phyloP scores from a whole-genome alignment of 805 yeast genomes.

The Ascoidea rubescens region DNA sequence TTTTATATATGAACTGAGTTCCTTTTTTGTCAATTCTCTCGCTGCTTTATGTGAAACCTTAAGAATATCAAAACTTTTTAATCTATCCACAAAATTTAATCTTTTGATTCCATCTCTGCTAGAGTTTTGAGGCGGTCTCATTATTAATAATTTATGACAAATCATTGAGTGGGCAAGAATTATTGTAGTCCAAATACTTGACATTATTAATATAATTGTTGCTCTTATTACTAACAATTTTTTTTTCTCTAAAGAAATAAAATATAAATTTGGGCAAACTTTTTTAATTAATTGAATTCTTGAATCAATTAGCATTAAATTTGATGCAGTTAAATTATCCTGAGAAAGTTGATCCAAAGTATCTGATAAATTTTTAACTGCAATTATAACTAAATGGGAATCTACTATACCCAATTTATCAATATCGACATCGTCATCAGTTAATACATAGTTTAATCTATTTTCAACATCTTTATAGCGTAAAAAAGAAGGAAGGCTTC shows the following conservation, averaged over 20 bases:
- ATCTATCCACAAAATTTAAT: not conserved
- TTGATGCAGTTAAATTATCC: constrained; percentile 15
- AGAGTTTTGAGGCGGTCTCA: not conserved
- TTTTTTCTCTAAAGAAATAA: constrained; percentile 15
- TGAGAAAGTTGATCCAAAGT: constrained; percentile 20
- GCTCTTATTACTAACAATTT: constrained; percentile 14
- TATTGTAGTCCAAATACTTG: not conserved
- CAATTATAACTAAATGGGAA: constrained; percentile 17
- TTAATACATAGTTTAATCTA: constrained; percentile 8
- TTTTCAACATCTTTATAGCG: constrained; percentile 9
- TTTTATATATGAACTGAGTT: not conserved
- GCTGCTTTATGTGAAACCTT: not conserved
- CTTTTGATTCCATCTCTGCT: not conserved
- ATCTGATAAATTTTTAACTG: constrained; percentile 20
- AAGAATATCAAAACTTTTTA: too few species aligned
- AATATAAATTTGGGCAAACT: constrained; percentile 11
- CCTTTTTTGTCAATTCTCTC: not conserved
- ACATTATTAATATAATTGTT: not conserved
- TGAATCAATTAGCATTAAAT: constrained; percentile 15
- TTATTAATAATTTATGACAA: not conserved
- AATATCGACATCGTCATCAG: constrained; percentile 1
- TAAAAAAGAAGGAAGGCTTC: constrained; percentile 8
- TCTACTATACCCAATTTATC: constrained; percentile 12
- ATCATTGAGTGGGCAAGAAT: not conserved
- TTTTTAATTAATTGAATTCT: constrained; percentile 14